Evolutionary conservation across 352 stramenopile species (phyloP), one percentile per base, ranked within the genome.

Genomic region (Phytophthora pinifolia): DNA sequence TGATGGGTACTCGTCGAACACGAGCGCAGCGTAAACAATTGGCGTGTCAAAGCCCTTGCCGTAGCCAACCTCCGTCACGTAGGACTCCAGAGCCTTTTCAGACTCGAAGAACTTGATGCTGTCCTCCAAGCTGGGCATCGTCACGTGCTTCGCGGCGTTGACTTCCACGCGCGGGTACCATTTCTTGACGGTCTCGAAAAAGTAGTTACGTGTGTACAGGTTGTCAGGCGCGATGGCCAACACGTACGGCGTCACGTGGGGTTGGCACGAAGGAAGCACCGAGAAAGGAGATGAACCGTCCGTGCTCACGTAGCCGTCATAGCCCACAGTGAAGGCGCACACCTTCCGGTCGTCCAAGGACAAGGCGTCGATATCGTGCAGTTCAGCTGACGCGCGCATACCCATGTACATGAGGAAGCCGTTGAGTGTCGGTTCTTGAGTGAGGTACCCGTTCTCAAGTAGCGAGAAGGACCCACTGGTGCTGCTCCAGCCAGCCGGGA

Each of bases 401-500:
- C 53, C 71, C 34, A 90, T 30, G 30, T 74, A 79, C 25, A 83
- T 45, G 22, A 90, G 55, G 4, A 88, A 36, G 9, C 76, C 77
- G 6, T 71, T 73, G 42, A 90, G 62, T 10, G 75, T 83, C 3
- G 78, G 57, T 32, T 90, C 77, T 2, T 67, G 62, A 18, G 58
- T 46, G 3, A 86, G 42, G 56, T 80, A 89, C 43, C 62, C 62
- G 8, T 58, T 65, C 25, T 62, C 35, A 14, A 71, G 47, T 2
- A 78, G 54, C 9, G 58, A 70, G 50, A 70, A 74, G 1, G 62
- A 63, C 0, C 37, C 64, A 3, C 41, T 47, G 0, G 46, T 68
- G 13, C 71, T 72, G 32, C 78, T 88, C 72, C 69, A 91, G n/a
- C 79, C 83, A 0, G 74, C 41, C 0, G 80, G 79, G 8, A 93